A percentile compares a stretch with the other conserved stretches of the same genome.
These are phyloP conservation scores for Lentinula sp. DNA, from an alignment of 768 basidiomycete genomes.

Conservation along the genomic window DNA sequence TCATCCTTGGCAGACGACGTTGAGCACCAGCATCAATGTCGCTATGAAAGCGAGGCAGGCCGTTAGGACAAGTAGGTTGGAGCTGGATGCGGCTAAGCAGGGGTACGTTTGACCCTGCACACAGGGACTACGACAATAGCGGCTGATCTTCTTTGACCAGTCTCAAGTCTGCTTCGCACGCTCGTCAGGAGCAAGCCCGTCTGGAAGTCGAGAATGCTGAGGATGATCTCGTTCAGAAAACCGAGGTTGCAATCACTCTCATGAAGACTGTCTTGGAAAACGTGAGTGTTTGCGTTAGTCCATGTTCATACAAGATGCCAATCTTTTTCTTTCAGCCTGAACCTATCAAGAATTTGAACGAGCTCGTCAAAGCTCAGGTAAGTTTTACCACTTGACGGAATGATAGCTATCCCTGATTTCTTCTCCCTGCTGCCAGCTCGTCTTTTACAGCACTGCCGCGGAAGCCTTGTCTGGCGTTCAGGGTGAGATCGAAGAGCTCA, in stretches of 20 bases:
- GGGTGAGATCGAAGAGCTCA: slow-evolving; percentile 90
- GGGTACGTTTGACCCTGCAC: slow-evolving; percentile 38
- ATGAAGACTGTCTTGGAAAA: slow-evolving; percentile 99
- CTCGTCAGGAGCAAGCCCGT: slow-evolving; percentile 86
- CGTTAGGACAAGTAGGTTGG: slow-evolving; percentile 72
- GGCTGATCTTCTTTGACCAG: slow-evolving; percentile 31
- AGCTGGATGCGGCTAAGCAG: slow-evolving; percentile 89
- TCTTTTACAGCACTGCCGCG: slow-evolving; percentile 70
- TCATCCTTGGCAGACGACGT: slow-evolving; percentile 82
- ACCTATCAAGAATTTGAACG: slow-evolving; percentile 89
- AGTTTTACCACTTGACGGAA: slow-evolving; percentile 6
- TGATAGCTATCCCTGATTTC: background rate
- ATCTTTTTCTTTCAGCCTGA: slow-evolving; percentile 59
- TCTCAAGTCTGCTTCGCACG: slow-evolving; percentile 68
- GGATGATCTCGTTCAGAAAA: slow-evolving; percentile 96
- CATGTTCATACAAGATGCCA: background rate
- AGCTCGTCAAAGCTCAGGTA: slow-evolving; percentile 86
- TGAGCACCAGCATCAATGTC: slow-evolving; percentile 76
- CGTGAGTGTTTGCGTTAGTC: slow-evolving; percentile 41
- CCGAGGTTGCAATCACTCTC: slow-evolving; percentile 91
- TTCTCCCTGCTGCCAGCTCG: slow-evolving; percentile 35
- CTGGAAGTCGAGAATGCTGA: slow-evolving; percentile 91
- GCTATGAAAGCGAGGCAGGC: slow-evolving; percentile 92
- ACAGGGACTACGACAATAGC: background rate
- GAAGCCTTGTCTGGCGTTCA: slow-evolving; percentile 79